Evolutionary conservation across 345 rosid species (phyloP), one percentile per base, ranked within the genome.

Genomic region (Leavenworthia alabamica): DNA sequence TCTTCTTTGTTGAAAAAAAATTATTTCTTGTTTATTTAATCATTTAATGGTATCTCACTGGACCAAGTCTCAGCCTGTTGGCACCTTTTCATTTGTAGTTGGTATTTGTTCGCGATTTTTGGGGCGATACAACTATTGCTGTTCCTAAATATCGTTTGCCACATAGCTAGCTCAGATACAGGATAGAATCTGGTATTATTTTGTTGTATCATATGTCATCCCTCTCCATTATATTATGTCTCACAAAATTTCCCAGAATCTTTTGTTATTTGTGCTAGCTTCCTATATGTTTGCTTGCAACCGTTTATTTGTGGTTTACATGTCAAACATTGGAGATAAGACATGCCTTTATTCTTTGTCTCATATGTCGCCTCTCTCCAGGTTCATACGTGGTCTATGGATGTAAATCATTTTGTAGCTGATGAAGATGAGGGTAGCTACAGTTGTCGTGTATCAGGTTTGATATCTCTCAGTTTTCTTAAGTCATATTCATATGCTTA

Each of bases 401-500:
- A 91, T 86, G 90, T 82, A 41, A 91, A 91, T 49, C 96, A 88
- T 40, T 91, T 86, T 73, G 86, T 86, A 17, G 89, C 95, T 35
- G 94, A 88, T 71, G 98, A 91, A 73, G 98, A 91, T 77, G 96
- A 88, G 65, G 83, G 68, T 62, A 81, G 86, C 60, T 91, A 84
- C 70, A 88, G 86, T 68, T 88, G 90, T 66, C 98, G 98, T 15
- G 77, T 86, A 62, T 91, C 95, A 73, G 96, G 98, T 85, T 72
- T 61, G 86, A 43, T 32, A 45, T 66, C 23, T 46, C 56, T 51
- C 22, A 10, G 26, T 53, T 44, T 64, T 51, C 23, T 50, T 5
- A 41, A 56, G 41, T 56, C 41, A 63, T 13, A 32, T 7, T 48
- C 40, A 41, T 31, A 15, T 71, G 47, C 65, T 29, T 49, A 50